Base-by-base conservation (phyloP, 2,329 filamentous ascomycete species). In the Tolypocladium capitatum region DNA sequence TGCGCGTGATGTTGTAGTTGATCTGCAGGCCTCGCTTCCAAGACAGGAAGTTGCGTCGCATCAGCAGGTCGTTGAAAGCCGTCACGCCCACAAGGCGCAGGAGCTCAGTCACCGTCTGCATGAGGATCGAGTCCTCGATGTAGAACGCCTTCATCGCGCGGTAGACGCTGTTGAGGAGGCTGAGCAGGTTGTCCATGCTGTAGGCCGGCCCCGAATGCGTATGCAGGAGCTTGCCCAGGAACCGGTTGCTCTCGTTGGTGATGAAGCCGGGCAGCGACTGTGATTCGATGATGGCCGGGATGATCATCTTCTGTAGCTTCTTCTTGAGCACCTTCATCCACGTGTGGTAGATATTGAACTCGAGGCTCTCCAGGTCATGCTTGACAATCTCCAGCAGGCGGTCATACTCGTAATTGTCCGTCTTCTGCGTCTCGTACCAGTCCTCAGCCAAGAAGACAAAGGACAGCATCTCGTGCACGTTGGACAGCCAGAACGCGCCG, bases 301-400 rank as follows among this genome's bases (percentile, higher is more conserved):
- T 94, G 61, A 98, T 94, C 92, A 98, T 98, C 78, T 97, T 97
- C 60, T 94, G 88, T 53, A 98, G 77, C 72, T 94, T 95, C 81
- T 96, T 96, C 79, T 98, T 98, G 61, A 98, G 73, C 49, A 96
- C 87, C 76, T 98, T 98, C 92, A 98, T 98, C 92, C 92, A 98
- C 27, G 92, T 98, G 70, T 98, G 92, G 69, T 98, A 98, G 60
- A 98, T 98, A 73, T 98, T 98, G 75, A 98, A 98, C 70, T 98
- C 92, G 53, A 98, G 75, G 68, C 87, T 95, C 72, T 98, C 92
- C 46, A 98, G 74, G 64, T 98, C 92, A 65, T 98, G 92, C 76
- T 98, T 98, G 64, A 98, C 92, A 64, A 98, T 97, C 68, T 98
- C 92, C 59, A 98, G 73, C 46, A 98, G 77, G 54, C 92, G 85